Conservation (phyloP, 2,329 filamentous ascomycete genomes). For the Verticillium isaacii region DNA sequence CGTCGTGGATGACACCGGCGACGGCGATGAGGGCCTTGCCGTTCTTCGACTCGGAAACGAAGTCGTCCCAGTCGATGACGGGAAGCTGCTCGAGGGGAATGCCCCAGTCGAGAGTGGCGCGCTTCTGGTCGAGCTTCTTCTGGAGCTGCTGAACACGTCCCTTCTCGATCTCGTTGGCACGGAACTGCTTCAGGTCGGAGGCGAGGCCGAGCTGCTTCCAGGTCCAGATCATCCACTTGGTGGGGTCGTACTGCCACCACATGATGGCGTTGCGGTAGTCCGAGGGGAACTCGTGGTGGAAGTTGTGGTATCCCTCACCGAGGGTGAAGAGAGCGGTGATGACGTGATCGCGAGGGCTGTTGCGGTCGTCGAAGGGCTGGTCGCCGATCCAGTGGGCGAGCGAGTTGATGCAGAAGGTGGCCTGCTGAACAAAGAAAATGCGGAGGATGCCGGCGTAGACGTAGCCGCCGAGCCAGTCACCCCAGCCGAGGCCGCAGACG, state of each 20-base stretch:
- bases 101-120: conserved; percentile 78
- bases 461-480: conserved; percentile 76
- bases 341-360: conserved; percentile 83
- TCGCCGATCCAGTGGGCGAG: conserved; percentile 88
- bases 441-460: conserved; percentile 82
- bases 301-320: conserved; percentile 90
- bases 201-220: conserved; percentile 84
- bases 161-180: conserved; percentile 88
- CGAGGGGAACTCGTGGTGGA: conserved; percentile 91
- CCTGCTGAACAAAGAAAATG: conserved; percentile 87
- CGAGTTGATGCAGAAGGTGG: conserved; percentile 90
- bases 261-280: conserved; percentile 90
- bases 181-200: conserved; percentile 87
- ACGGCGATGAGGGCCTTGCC: conserved; percentile 73
- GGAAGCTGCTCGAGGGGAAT: conserved; percentile 79
- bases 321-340: conserved; percentile 82
- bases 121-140: conserved; percentile 91
- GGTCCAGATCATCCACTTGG: conserved; percentile 81
- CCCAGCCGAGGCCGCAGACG: conserved; percentile 74
- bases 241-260: conserved; percentile 86
- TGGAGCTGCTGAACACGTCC: conserved; percentile 82
- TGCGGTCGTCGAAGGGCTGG: conserved; percentile 88
- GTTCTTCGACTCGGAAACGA: conserved; percentile 70
- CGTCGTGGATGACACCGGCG: conserved; percentile 82
- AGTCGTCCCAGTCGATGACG: conserved; percentile 83